Percentiles rank a stretch among this genome's conserved stretches.
Evolutionary conservation across 495 filamentous ascomycete genomes (phyloP).

Genomic region (Alectoria sarmentosa): DNA sequence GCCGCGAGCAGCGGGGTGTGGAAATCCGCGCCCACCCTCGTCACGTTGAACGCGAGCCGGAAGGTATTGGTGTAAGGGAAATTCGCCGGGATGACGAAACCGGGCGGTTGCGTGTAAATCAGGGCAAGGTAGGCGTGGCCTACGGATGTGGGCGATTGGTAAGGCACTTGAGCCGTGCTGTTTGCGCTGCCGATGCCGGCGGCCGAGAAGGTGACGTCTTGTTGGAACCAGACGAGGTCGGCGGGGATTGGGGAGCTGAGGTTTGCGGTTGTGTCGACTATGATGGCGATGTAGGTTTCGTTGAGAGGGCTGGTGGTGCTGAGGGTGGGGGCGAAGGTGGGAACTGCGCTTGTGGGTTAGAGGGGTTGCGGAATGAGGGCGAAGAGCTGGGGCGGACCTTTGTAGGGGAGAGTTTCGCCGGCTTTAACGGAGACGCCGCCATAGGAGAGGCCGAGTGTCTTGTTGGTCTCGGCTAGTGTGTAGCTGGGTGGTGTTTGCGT

Average conservation of each 20-base stretch:
- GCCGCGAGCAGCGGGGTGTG: slow-evolving; percentile 14
- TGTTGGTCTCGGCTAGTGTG: slow-evolving; percentile 8
- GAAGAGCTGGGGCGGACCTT: not conserved
- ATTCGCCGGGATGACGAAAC: slow-evolving; percentile 14
- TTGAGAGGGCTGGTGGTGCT: slow-evolving; percentile 6
- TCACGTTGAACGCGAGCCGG: slow-evolving; percentile 16
- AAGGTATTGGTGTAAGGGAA: slow-evolving; percentile 23
- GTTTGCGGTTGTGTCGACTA: slow-evolving; percentile 15
- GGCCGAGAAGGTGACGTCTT: slow-evolving; percentile 16
- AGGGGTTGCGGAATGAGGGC: not conserved
- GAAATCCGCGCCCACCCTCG: slow-evolving; percentile 10
- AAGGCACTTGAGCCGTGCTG: slow-evolving; percentile 12
- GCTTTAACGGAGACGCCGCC: slow-evolving; percentile 9
- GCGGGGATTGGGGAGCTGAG: slow-evolving; percentile 4
- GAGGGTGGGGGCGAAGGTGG: slow-evolving; percentile 1
- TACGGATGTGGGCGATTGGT: slow-evolving; percentile 9
- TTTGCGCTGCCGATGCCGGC: not conserved
- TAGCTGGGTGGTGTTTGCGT: slow-evolving; percentile 12
- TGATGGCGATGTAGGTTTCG: slow-evolving; percentile 16
- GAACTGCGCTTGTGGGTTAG: slow-evolving; percentile 7
- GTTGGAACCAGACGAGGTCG: slow-evolving; percentile 17
- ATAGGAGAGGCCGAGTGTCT: slow-evolving; percentile 14
- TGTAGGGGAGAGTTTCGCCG: slow-evolving; percentile 3
- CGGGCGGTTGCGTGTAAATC: slow-evolving; percentile 10
- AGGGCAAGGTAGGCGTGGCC: slow-evolving; percentile 20